These are phyloP conservation scores for Aphanoascus verrucosus DNA, from an alignment of 2,329 filamentous ascomycete species.

Conservation along the genomic window DNA sequence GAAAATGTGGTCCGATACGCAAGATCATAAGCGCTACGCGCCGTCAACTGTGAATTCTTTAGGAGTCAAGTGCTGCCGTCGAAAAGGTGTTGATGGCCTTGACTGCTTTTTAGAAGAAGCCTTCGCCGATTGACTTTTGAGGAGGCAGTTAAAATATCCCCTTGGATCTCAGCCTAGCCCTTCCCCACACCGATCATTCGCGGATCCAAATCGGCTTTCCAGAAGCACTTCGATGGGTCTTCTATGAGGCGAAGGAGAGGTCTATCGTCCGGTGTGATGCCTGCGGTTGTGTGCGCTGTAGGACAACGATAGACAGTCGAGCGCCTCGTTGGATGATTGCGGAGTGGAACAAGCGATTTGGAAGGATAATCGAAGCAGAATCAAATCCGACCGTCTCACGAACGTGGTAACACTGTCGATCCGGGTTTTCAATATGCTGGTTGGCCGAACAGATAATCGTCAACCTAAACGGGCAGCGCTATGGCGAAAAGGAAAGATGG, in stretches of 20 bases:
- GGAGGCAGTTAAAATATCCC: background rate
- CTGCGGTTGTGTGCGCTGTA: background rate
- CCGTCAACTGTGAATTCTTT: background rate
- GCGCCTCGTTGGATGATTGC: slow-evolving; percentile 7
- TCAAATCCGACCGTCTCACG: slow-evolving; percentile 8
- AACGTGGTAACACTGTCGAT: slow-evolving; percentile 11
- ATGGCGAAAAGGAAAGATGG: background rate
- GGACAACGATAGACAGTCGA: background rate
- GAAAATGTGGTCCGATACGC: slow-evolving; percentile 13
- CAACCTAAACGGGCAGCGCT: background rate
- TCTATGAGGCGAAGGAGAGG: background rate
- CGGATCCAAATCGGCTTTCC: slow-evolving; percentile 4
- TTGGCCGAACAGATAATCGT: background rate
- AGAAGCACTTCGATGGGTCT: slow-evolving; percentile 8
- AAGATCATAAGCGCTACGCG: slow-evolving; percentile 11
- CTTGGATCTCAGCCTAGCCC: background rate
- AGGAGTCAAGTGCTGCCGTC: background rate
- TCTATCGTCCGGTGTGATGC: background rate
- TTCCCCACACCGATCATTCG: slow-evolving; percentile 9
- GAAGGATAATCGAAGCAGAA: slow-evolving; percentile 7
- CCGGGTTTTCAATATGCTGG: slow-evolving; percentile 4
- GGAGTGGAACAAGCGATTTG: slow-evolving; percentile 7
- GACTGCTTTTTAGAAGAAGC: background rate
- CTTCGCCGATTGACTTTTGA: background rate
- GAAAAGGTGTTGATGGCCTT: background rate